phyloP scores from a whole-genome alignment of 768 basidiomycete species.

The Rhodosporidiobolus odoratus region DNA sequence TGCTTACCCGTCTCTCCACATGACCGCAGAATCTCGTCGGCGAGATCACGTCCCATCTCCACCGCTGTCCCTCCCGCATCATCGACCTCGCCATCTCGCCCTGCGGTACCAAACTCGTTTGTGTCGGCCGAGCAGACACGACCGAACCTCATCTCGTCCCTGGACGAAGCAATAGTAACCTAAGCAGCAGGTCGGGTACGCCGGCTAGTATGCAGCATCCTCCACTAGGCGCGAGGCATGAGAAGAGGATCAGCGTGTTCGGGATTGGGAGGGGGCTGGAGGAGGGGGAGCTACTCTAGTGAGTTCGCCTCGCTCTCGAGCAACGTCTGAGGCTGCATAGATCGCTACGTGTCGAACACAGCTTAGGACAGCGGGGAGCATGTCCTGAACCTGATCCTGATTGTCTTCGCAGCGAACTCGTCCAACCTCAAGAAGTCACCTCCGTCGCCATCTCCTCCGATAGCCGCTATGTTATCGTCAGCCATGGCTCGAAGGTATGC shows the following conservation, averaged over 20 bases:
- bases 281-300: constrained; percentile 64
- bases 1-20: constrained; percentile 19
- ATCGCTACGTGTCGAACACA: too few species aligned
- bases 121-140: constrained; percentile 56
- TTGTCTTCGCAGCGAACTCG: constrained; percentile 17
- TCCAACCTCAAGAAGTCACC: constrained; percentile 54
- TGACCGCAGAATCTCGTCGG: constrained; percentile 66
- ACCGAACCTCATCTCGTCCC: constrained; percentile 38
- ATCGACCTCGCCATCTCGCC: constrained; percentile 82
- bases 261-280: constrained; percentile 54
- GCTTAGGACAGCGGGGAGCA: too few species aligned
- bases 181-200: constrained; percentile 25
- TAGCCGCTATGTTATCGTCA: constrained; percentile 79
- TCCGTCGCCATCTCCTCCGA: constrained; percentile 56
- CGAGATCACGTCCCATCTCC: constrained; percentile 65
- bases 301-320: constrained; percentile 44
- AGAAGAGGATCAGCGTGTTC: constrained; percentile 65
- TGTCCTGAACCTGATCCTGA: background rate
- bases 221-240: constrained; percentile 39
- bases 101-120: constrained; percentile 73
- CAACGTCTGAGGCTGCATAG: too few species aligned
- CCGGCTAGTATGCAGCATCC: constrained; percentile 1
- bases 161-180: constrained; percentile 42
- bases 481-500: constrained; percentile 73
- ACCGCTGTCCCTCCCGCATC: constrained; percentile 66